phyloP scores from a whole-genome alignment of 495 filamentous ascomycete species.

The Podospora australis region DNA sequence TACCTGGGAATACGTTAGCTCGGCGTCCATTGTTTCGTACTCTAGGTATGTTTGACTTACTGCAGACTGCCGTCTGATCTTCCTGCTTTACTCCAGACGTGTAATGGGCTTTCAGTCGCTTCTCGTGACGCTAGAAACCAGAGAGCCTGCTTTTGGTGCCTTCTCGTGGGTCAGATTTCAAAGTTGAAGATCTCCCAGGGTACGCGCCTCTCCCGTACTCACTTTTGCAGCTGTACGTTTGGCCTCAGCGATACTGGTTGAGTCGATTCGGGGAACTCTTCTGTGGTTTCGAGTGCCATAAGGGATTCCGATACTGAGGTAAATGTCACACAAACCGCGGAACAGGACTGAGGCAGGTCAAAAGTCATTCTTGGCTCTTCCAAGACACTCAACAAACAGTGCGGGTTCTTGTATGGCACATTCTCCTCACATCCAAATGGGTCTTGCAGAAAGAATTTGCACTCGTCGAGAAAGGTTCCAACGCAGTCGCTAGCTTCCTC shows the following conservation, averaged over 20 bases:
- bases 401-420: background rate
- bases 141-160: background rate
- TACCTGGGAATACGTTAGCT: background rate
- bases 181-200: too few relatives aligned
- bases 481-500: background rate
- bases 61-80: background rate
- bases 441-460: background rate
- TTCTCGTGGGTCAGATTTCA: background rate
- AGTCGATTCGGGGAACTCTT: background rate
- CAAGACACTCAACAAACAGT: background rate
- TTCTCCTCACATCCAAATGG: background rate
- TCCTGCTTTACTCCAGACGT: background rate
- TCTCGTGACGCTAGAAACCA: background rate
- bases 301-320: background rate
- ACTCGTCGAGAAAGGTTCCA: background rate
- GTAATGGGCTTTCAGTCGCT: background rate
- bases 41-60: background rate
- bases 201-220: too few relatives aligned
- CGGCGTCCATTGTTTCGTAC: background rate
- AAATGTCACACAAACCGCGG: background rate
- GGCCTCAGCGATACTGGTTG: background rate
- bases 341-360: background rate
- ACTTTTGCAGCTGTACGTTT: background rate
- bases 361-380: background rate
- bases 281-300: background rate